These are phyloP conservation scores for Trichoderma arundinaceum DNA, from an alignment of 2,329 filamentous ascomycete genomes.

Conservation along the genomic window DNA sequence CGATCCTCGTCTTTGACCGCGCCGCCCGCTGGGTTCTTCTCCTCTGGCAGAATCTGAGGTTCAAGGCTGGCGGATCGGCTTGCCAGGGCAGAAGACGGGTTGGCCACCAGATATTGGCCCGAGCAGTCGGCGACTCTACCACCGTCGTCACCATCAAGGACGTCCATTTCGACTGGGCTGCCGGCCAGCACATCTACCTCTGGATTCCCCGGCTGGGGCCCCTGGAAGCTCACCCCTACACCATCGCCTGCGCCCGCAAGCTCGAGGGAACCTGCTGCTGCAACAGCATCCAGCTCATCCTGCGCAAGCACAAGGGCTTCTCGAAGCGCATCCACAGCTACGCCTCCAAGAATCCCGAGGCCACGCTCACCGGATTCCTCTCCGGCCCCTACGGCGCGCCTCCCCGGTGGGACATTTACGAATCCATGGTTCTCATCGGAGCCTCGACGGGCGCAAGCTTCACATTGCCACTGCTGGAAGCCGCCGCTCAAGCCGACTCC, in stretches of 20 bases:
- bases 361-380: constrained; percentile 51
- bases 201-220: constrained; percentile 62
- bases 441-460: constrained; percentile 69
- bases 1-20: constrained; percentile 67
- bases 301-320: constrained; percentile 62
- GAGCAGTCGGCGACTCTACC: constrained; percentile 56
- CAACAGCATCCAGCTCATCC: constrained; percentile 64
- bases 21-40: constrained; percentile 56
- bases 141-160: constrained; percentile 65
- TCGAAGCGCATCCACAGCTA: constrained; percentile 58
- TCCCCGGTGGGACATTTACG: constrained; percentile 62
- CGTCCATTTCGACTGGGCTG: constrained; percentile 63
- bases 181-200: constrained; percentile 66
- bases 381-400: constrained; percentile 62
- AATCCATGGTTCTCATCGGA: constrained; percentile 64
- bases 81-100: constrained; percentile 57
- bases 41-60: constrained; percentile 58
- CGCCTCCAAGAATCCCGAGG: constrained; percentile 47
- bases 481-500: constrained; percentile 50
- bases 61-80: constrained; percentile 48
- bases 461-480: constrained; percentile 64
- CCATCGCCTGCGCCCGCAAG: constrained; percentile 62
- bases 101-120: constrained; percentile 58
- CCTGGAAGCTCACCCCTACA: constrained; percentile 65
- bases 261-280: constrained; percentile 59